Conservation (phyloP, 2,329 filamentous ascomycete species). For the Alternaria viburni region DNA sequence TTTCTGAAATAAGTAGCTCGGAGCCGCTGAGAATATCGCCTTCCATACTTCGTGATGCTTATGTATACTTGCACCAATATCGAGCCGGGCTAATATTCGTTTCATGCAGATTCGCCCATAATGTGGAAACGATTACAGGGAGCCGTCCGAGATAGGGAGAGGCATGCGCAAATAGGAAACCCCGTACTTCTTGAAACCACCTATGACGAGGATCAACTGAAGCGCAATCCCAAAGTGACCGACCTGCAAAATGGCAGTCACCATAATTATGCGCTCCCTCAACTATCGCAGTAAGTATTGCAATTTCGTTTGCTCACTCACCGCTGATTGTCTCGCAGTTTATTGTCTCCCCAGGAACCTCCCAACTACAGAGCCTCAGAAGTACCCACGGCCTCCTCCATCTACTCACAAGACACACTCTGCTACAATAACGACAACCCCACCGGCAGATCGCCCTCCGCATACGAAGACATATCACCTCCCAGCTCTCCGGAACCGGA, state of each 20-base stretch:
- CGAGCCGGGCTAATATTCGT: slow-evolving; percentile 30
- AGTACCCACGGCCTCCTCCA: slow-evolving; percentile 57
- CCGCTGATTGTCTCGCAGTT: slow-evolving; percentile 16
- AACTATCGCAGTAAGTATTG: slow-evolving; percentile 31
- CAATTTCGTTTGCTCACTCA: not conserved
- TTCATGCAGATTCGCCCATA: slow-evolving; percentile 30
- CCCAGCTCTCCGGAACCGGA: slow-evolving; percentile 49
- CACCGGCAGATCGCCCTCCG: slow-evolving; percentile 24
- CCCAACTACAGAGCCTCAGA: slow-evolving; percentile 34
- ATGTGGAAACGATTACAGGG: slow-evolving; percentile 64
- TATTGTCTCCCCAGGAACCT: slow-evolving; percentile 30
- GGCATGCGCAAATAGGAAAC: slow-evolving; percentile 49
- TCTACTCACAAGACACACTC: slow-evolving; percentile 66
- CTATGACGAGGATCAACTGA: slow-evolving; percentile 54
- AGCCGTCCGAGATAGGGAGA: slow-evolving; percentile 51
- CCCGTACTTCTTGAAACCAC: slow-evolving; percentile 55
- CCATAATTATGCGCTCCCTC: slow-evolving; percentile 29
- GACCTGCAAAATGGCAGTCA: slow-evolving; percentile 38
- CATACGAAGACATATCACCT: slow-evolving; percentile 45
- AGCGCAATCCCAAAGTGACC: slow-evolving; percentile 41
- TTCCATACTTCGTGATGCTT: slow-evolving; percentile 8
- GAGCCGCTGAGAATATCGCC: not conserved
- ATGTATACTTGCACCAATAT: slow-evolving; percentile 7
- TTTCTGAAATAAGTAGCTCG: not conserved
- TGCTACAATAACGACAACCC: slow-evolving; percentile 30